Conservation (phyloP, 1,284 basidiomycete genomes). For the Ceratobasidium sp. region DNA sequence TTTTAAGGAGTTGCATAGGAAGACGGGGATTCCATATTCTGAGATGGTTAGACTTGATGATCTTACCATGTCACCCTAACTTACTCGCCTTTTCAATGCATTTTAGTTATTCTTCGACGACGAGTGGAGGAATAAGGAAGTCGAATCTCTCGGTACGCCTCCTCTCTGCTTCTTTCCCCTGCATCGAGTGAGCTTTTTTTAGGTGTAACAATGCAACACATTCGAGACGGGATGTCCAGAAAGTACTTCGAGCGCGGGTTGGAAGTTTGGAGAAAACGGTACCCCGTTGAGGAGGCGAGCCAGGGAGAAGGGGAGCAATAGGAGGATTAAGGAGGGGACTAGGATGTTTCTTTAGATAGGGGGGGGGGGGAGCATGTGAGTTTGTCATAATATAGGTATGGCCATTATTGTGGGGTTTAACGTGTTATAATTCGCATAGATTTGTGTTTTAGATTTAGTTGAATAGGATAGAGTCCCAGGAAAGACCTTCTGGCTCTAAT, state of each 20-base stretch:
- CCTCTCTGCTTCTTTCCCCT: conserved; percentile 26
- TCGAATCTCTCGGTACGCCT: conserved; percentile 74
- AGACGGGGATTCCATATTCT: conserved; percentile 84
- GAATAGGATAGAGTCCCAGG: no score
- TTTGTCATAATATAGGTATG: no score
- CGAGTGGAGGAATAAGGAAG: conserved; percentile 81
- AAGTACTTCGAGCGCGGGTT: conserved; percentile 73
- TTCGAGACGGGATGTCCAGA: conserved; percentile 67
- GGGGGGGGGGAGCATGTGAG: no score
- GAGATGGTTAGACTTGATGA: conserved; percentile 73
- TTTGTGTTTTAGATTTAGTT: no score
- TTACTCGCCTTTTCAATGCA: no score
- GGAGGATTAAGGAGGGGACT: background rate
- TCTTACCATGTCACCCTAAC: background rate
- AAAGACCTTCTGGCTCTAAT: no score
- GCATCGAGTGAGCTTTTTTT: conserved; percentile 41
- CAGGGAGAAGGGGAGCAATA: background rate
- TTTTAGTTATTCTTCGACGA: conserved; percentile 88
- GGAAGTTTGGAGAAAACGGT: conserved; percentile 69
- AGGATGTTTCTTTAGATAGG: no score
- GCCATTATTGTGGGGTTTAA: no score
- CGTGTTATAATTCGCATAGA: no score
- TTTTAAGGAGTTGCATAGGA: conserved; percentile 82
- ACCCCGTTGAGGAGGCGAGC: conserved; percentile 56
- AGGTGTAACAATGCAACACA: conserved; percentile 81